These are phyloP conservation scores for Podila horticola DNA, from an alignment of 192 early-diverging fungal genomes.

Conservation along the genomic window DNA sequence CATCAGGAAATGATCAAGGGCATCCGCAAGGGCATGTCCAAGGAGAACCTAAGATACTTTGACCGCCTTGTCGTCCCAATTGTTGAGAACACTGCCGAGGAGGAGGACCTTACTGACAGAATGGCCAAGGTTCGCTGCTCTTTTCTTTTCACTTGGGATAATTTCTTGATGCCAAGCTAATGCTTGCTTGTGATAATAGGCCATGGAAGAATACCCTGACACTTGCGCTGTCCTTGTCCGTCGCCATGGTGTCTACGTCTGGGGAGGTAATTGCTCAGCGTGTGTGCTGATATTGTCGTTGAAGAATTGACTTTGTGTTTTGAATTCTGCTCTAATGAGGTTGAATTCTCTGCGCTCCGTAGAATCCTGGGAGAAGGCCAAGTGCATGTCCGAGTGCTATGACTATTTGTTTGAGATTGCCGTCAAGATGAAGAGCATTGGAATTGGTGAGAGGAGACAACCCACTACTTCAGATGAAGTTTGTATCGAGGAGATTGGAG, in stretches of 20 bases:
- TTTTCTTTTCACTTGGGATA: not conserved
- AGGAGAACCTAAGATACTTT: conserved; percentile 75
- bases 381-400: conserved; percentile 98
- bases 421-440: conserved; percentile 88
- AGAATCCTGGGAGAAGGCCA: conserved; percentile 97
- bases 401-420: conserved; percentile 99
- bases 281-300: not conserved
- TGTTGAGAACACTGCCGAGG: conserved; percentile 95
- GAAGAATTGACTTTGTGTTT: not conserved
- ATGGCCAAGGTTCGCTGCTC: conserved; percentile 73
- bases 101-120: conserved; percentile 88
- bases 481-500: not conserved
- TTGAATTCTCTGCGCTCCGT: not conserved
- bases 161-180: not conserved
- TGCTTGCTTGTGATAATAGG: conserved; percentile 52
- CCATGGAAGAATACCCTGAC: conserved; percentile 89
- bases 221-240: conserved; percentile 95
- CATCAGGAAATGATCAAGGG: conserved; percentile 99
- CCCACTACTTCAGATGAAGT: not conserved
- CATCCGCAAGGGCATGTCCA: conserved; percentile 79
- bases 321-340: not conserved
- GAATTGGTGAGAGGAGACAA: conserved; percentile 67
- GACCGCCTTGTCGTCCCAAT: conserved; percentile 92
- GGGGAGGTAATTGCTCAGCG: conserved; percentile 74
- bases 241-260: conserved; percentile 97